Base-by-base conservation (phyloP, 208 protist genomes). In the Acanthamoeba healyi region DNA sequence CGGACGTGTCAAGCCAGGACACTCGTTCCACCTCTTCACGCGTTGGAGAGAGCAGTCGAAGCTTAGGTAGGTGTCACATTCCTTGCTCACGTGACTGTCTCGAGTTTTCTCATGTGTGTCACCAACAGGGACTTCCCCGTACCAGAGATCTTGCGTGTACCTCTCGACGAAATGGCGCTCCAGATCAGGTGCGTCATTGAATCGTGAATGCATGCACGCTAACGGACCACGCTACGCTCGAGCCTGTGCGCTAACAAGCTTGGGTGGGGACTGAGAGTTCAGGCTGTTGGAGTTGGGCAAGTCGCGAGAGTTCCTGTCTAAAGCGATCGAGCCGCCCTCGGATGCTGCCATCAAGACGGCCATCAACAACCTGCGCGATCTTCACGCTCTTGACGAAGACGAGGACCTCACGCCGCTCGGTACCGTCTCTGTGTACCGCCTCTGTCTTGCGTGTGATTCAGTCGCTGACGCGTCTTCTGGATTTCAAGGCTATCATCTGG, bases 121-220 rank as follows among this genome's bases (percentile, higher is more conserved):
- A 26, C 12, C n/a, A 12, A 19, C 40, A 63, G 86, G 22, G 86
- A 65, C 54, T 92, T 99, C 94, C 98, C 98, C 74, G 96, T 98
- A 67, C 99, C 98, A 54, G 99, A 99, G 94, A 99, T 99, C 95
- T 96, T 98, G 63, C 98, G 99, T 44, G 98, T 99, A 19, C 98
- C 99, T 26, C 97, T 99, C 46, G 98, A 99, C 93, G 97, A 98
- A 65, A 96, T 99, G 56, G 98, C 98, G 77, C 96, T 99, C 10
- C 98, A 99, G 91, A 98, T 99, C 67, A 94, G 94, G 34, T 74
- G 9, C 10, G 34, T 44, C 22, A 9, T 6, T 97, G 19, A 34
- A 92, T 49, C n/a, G 49, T 15, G 65, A 6, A n/a, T 7, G 3
- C 49, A 61, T 65, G 42, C n/a, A 19, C 22, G 34, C 24, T 10